Evolutionary conservation across 768 basidiomycete genomes (phyloP).

Genomic region (Tephrocybe sp.): DNA sequence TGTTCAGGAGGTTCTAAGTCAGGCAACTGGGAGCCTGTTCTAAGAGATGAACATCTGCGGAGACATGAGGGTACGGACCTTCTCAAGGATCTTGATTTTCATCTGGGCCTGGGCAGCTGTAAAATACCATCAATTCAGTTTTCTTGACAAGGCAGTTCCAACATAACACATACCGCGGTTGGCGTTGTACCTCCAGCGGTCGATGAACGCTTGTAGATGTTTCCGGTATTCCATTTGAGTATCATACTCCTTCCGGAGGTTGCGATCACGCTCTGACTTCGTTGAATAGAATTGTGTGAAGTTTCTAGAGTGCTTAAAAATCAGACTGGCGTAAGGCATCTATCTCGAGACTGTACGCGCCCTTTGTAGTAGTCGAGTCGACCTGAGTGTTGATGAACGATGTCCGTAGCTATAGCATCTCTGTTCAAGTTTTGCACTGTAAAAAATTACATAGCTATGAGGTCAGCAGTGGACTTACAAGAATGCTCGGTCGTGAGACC

Average conservation of each 20-base stretch:
- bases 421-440: slow-evolving; percentile 31
- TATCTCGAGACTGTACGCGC: slow-evolving; percentile 32
- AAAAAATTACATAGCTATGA: background rate
- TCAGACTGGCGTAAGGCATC: background rate
- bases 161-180: slow-evolving; percentile 63
- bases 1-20: slow-evolving; percentile 91
- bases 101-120: slow-evolving; percentile 83
- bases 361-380: slow-evolving; percentile 98
- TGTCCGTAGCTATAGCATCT: slow-evolving; percentile 96
- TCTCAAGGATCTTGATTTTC: slow-evolving; percentile 76
- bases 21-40: slow-evolving; percentile 58
- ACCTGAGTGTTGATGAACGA: slow-evolving; percentile 92
- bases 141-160: background rate
- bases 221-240: slow-evolving; percentile 93
- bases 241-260: slow-evolving; percentile 93
- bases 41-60: background rate
- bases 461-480: slow-evolving; percentile 46
- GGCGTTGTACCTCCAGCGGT: slow-evolving; percentile 97
- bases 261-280: slow-evolving; percentile 91
- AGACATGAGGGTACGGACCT: slow-evolving; percentile 40
- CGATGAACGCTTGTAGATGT: slow-evolving; percentile 97
- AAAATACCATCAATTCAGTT: background rate
- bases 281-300: slow-evolving; percentile 99
- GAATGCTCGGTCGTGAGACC: slow-evolving; percentile 97
- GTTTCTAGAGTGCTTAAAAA: slow-evolving; percentile 53